Evolutionary conservation across 306 rosid species (phyloP).

Genomic region (Lupinus albus): DNA sequence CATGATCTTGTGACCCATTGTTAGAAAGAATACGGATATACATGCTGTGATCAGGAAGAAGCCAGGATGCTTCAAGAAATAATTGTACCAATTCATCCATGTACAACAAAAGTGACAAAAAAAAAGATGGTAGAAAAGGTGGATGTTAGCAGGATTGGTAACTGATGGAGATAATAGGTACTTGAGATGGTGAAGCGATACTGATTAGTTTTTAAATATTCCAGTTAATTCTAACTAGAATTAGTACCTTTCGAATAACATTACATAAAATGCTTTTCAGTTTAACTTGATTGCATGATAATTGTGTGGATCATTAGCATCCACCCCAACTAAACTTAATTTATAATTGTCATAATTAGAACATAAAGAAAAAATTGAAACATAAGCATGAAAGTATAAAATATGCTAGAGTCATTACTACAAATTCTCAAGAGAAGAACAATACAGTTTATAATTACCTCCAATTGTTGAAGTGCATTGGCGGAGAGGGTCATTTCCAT

Average conservation of each 20-base stretch:
- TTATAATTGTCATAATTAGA: slow-evolving; percentile 22
- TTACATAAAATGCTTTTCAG: background rate
- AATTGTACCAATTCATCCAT: slow-evolving; percentile 23
- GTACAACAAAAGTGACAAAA: background rate
- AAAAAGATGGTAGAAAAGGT: background rate
- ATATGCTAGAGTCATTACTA: slow-evolving; percentile 22
- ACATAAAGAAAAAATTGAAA: slow-evolving; percentile 19
- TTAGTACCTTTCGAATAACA: slow-evolving; percentile 19
- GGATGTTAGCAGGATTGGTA: background rate
- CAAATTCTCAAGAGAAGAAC: slow-evolving; percentile 28
- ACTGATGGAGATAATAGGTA: slow-evolving; percentile 3
- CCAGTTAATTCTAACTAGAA: slow-evolving; percentile 1
- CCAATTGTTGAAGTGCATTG: slow-evolving; percentile 88
- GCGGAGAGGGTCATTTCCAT: slow-evolving; percentile 84
- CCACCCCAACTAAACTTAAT: slow-evolving; percentile 3
- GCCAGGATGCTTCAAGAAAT: slow-evolving; percentile 8
- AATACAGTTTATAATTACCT: slow-evolving; percentile 58
- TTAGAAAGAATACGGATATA: slow-evolving; percentile 14
- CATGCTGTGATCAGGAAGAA: slow-evolving; percentile 15
- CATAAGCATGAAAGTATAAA: slow-evolving; percentile 23
- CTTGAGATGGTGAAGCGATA: background rate
- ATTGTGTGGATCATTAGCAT: slow-evolving; percentile 22
- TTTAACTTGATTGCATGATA: slow-evolving; percentile 13
- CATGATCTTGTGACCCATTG: slow-evolving; percentile 9
- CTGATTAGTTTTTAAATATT: background rate